phyloP scores from a whole-genome alignment of 306 rosid genomes.

The Vigna radiata region DNA sequence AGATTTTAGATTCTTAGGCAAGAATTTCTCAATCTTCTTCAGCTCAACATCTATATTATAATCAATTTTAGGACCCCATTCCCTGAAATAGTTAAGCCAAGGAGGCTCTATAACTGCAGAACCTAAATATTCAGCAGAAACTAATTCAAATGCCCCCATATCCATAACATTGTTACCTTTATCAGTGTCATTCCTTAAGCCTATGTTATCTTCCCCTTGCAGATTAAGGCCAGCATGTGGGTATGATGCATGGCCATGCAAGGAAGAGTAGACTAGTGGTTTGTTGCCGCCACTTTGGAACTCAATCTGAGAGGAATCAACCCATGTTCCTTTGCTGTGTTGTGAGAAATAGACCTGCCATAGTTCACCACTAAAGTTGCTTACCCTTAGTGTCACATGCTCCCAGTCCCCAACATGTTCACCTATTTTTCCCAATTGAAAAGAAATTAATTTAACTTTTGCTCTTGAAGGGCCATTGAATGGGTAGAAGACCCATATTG shows the following conservation, averaged over 20 bases:
- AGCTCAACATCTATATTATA: constrained; percentile 55
- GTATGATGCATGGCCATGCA: constrained; percentile 77
- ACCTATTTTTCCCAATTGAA: constrained; percentile 54
- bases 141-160: constrained; percentile 45
- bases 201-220: constrained; percentile 53
- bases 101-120: constrained; percentile 59
- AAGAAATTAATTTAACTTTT: constrained; percentile 54
- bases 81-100: constrained; percentile 67
- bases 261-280: constrained; percentile 64
- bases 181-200: constrained; percentile 50
- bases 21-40: constrained; percentile 48
- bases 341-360: constrained; percentile 18
- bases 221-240: constrained; percentile 65
- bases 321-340: not conserved
- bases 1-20: constrained; percentile 55
- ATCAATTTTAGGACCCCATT: constrained; percentile 41
- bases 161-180: constrained; percentile 53
- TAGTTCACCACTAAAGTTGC: constrained; percentile 6
- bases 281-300: constrained; percentile 40
- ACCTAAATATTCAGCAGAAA: constrained; percentile 65
- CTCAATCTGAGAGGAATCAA: constrained; percentile 66
- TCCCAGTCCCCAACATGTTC: constrained; percentile 56
- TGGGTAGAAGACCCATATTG: constrained; percentile 82
- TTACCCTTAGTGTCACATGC: constrained; percentile 24
- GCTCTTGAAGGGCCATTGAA: constrained; percentile 82